Percentiles rank a stretch among this genome's conserved stretches.
Conservation (phyloP, 768 basidiomycete species). For the Collybia sp. region DNA sequence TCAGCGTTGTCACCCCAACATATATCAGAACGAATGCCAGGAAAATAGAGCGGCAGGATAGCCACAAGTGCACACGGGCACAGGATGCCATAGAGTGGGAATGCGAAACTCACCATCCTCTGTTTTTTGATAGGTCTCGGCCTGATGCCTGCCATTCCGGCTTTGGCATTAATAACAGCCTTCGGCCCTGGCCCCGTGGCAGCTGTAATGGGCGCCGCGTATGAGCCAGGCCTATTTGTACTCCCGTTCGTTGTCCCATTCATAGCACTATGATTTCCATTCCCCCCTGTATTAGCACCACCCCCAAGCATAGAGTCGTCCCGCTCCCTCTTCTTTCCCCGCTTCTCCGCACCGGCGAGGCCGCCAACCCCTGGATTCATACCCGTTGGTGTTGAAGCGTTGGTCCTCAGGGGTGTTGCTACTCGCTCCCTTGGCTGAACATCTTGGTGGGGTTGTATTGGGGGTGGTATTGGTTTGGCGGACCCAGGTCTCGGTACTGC, state of each 20-base stretch:
- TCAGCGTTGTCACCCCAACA: not conserved
- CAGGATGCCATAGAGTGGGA: not conserved
- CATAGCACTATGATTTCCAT: constrained; percentile 13
- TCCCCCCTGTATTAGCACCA: constrained; percentile 20
- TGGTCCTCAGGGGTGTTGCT: constrained; percentile 18
- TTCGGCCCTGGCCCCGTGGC: constrained; percentile 13
- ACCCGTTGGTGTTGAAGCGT: constrained; percentile 23
- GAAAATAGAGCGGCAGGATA: constrained; percentile 7
- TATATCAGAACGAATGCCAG: not conserved
- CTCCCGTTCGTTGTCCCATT: constrained; percentile 22
- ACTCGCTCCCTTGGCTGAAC: constrained; percentile 9
- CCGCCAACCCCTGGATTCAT: constrained; percentile 18
- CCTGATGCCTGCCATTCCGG: constrained; percentile 51
- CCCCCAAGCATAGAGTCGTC: constrained; percentile 20
- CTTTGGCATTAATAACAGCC: constrained; percentile 45
- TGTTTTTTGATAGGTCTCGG: constrained; percentile 76
- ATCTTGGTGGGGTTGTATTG: constrained; percentile 14
- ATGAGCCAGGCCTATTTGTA: constrained; percentile 24
- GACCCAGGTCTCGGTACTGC: not conserved
- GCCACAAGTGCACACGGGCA: not conserved
- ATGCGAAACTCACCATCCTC: constrained; percentile 50
- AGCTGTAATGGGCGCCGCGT: constrained; percentile 8
- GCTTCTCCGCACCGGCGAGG: constrained; percentile 9
- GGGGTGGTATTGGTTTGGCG: constrained; percentile 2
- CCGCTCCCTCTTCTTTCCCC: constrained; percentile 40